Conservation (phyloP, 2,329 filamentous ascomycete species). For the Dactylellina parvicollis region DNA sequence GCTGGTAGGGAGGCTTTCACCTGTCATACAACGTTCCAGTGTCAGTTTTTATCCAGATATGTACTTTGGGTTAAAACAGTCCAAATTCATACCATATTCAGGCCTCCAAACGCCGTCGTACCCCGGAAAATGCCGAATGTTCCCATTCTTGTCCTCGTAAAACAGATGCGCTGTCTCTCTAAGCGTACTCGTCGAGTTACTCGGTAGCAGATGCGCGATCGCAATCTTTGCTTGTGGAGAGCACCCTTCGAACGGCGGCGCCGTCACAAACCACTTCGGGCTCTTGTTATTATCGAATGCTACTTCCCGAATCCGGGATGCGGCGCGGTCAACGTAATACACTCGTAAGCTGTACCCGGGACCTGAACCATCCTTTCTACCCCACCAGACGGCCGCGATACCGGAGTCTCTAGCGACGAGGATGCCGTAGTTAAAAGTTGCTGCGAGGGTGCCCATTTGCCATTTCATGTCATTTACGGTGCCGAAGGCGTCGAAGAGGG, state of each 20-base stretch:
- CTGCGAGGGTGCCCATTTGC: not conserved
- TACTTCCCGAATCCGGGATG: not conserved
- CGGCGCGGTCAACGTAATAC: constrained; percentile 2
- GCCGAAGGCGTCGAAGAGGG: not conserved
- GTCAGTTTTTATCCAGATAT: too few relatives aligned
- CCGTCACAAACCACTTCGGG: not conserved
- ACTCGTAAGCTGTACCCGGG: not conserved
- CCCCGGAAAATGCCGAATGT: not conserved
- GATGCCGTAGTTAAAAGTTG: not conserved
- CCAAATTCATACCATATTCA: not conserved
- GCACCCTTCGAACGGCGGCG: not conserved
- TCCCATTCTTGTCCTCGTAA: not conserved
- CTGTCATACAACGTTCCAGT: too few relatives aligned
- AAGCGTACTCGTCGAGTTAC: not conserved
- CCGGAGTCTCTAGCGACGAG: not conserved
- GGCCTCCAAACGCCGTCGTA: not conserved
- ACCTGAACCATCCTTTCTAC: not conserved
- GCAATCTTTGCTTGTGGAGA: constrained; percentile 4
- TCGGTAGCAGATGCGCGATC: constrained; percentile 7
- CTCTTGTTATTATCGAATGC: not conserved
- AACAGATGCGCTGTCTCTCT: constrained; percentile 11
- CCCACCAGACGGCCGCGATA: constrained; percentile 6
- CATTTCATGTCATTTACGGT: not conserved
- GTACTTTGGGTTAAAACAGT: too few relatives aligned
- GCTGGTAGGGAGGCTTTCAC: too few relatives aligned